Percentiles rank a stretch among this genome's conserved stretches.
Conservation (phyloP, 768 basidiomycete species). For the Pleurotus pulmonarius region DNA sequence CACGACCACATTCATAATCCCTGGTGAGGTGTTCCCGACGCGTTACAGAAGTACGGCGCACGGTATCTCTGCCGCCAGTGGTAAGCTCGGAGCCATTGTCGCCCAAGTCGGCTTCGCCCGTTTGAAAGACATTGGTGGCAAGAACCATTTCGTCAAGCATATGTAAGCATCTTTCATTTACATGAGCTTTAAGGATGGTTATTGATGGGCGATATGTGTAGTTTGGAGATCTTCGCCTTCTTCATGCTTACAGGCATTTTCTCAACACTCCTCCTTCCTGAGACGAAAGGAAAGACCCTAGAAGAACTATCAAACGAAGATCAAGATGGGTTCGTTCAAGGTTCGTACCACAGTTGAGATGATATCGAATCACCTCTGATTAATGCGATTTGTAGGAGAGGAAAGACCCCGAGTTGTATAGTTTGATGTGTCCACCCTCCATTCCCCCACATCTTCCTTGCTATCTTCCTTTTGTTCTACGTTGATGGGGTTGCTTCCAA, state of each 20-base stretch:
- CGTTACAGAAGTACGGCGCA: conserved; percentile 85
- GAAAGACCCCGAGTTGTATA: background rate
- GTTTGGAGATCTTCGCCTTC: conserved; percentile 59
- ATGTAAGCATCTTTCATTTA: conserved; percentile 46
- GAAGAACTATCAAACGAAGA: conserved; percentile 58
- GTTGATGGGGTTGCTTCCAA: no score
- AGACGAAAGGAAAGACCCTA: conserved; percentile 50
- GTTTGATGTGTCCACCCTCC: background rate
- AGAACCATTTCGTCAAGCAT: conserved; percentile 56
- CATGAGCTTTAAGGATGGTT: background rate
- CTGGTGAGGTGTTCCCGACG: conserved; percentile 84
- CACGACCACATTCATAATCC: conserved; percentile 75
- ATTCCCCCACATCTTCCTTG: background rate
- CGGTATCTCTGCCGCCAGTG: conserved; percentile 79
- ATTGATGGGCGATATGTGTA: conserved; percentile 9
- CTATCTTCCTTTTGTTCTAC: no score
- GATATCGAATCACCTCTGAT: background rate
- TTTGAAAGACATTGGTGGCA: conserved; percentile 67
- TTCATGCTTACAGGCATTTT: conserved; percentile 67
- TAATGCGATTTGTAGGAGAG: background rate
- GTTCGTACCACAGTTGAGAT: background rate
- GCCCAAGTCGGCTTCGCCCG: conserved; percentile 75
- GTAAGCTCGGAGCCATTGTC: conserved; percentile 81
- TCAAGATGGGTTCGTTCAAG: conserved; percentile 40
- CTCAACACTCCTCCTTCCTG: conserved; percentile 60